phyloP scores from a whole-genome alignment of 352 stramenopile genomes.

The Globisporangium polare region DNA sequence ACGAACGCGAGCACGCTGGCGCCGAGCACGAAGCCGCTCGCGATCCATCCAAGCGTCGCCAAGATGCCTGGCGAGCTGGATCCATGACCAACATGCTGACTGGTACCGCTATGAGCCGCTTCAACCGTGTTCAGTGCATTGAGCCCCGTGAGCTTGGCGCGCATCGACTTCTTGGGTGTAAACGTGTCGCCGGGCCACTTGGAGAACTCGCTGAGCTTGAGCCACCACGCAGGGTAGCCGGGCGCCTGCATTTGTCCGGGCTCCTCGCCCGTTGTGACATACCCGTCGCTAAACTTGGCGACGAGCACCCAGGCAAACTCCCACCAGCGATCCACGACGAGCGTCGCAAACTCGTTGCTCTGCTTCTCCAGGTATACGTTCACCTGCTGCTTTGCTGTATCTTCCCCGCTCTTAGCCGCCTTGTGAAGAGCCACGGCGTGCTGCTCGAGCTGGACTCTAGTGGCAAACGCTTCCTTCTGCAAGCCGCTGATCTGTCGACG shows the following conservation, averaged over 20 bases:
- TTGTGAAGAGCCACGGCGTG: conserved; percentile 8
- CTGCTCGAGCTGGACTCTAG: conserved; percentile 14
- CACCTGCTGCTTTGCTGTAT: conserved; percentile 6
- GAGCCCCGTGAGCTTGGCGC: conserved; percentile 34
- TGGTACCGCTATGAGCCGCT: neutral
- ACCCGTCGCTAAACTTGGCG: conserved; percentile 72
- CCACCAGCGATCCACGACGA: conserved; percentile 63
- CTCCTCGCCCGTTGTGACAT: conserved; percentile 62
- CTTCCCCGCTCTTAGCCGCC: neutral
- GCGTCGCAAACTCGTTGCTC: conserved; percentile 51
- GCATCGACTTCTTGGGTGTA: conserved; percentile 39
- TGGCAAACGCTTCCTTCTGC: conserved; percentile 36
- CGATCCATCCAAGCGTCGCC: conserved; percentile 26
- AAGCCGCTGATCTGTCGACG: conserved; percentile 26
- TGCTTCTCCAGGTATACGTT: conserved; percentile 27
- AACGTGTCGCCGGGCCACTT: conserved; percentile 70
- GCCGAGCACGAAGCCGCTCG: conserved; percentile 34
- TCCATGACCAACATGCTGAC: conserved; percentile 1
- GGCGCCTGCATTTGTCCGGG: conserved; percentile 35
- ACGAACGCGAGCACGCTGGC: conserved; percentile 27
- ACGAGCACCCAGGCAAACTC: conserved; percentile 57
- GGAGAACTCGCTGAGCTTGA: conserved; percentile 51
- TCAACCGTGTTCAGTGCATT: conserved; percentile 21
- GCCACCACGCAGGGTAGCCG: conserved; percentile 64
- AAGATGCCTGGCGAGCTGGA: conserved; percentile 1